Conservation (phyloP, 768 basidiomycete species). For the Leucogyrophana mollusca region DNA sequence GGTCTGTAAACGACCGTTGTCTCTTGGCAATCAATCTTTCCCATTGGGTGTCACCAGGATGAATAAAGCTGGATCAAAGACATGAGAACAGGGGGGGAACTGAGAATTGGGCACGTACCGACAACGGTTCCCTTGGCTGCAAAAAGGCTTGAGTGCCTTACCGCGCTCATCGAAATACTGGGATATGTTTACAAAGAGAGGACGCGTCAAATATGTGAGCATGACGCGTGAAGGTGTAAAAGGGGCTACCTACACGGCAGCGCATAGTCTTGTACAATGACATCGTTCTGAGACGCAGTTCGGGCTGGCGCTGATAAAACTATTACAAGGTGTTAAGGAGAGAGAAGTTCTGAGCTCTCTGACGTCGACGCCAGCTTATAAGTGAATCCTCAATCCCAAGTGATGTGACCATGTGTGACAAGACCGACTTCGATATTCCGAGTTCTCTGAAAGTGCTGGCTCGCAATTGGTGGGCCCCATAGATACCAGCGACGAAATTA, state of each 20-base stretch:
- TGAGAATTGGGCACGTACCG: constrained; percentile 36
- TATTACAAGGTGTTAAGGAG: neutral
- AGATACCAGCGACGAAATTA: too few species aligned
- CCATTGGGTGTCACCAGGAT: constrained; percentile 50
- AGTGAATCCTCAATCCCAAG: neutral
- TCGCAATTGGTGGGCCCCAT: too few species aligned
- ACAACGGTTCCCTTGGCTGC: constrained; percentile 47
- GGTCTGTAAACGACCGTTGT: constrained; percentile 17
- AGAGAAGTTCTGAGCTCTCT: too few species aligned
- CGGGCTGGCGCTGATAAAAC: too few species aligned
- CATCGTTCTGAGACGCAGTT: constrained; percentile 20
- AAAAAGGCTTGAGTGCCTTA: constrained; percentile 38
- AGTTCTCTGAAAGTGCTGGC: neutral
- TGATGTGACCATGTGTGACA: neutral
- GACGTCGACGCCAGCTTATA: too few species aligned
- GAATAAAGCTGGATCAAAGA: constrained; percentile 40
- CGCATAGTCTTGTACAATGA: constrained; percentile 43
- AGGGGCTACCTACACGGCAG: constrained; percentile 41
- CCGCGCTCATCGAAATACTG: constrained; percentile 52
- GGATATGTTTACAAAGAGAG: neutral
- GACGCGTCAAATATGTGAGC: constrained; percentile 9
- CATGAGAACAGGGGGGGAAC: constrained; percentile 7
- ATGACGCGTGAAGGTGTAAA: constrained; percentile 14
- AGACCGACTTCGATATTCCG: constrained; percentile 1
- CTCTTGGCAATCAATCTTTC: constrained; percentile 16